Conservation (phyloP, 2,329 filamentous ascomycete species). For the Pestalotiopsis sp. region DNA sequence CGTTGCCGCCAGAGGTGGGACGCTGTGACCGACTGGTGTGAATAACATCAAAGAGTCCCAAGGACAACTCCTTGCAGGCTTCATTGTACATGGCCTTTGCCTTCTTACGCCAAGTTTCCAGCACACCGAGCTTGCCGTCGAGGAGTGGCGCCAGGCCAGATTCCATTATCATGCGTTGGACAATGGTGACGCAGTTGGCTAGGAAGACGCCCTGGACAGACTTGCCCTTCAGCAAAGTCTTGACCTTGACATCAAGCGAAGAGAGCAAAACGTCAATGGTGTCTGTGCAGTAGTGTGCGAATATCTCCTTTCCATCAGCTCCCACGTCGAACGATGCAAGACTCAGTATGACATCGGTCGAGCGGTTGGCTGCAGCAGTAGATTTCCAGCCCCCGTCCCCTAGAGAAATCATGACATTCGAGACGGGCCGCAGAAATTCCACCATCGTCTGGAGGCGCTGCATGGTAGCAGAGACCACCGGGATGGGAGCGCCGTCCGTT, state of each 20-base stretch:
- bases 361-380: constrained; percentile 49
- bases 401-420: constrained; percentile 87
- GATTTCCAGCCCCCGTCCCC: constrained; percentile 90
- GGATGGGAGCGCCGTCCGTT: constrained; percentile 75
- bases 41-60: constrained; percentile 85
- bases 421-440: constrained; percentile 81
- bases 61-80: constrained; percentile 85
- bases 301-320: constrained; percentile 84
- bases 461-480: constrained; percentile 83
- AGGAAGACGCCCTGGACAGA: constrained; percentile 84
- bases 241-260: constrained; percentile 75
- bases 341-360: constrained; percentile 68
- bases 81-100: constrained; percentile 81
- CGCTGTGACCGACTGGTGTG: constrained; percentile 80
- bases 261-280: constrained; percentile 81
- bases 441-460: constrained; percentile 84
- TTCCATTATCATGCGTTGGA: constrained; percentile 81
- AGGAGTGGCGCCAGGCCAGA: constrained; percentile 79
- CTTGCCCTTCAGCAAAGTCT: constrained; percentile 74
- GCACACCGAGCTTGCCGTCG: constrained; percentile 62
- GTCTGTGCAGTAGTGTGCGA: constrained; percentile 87
- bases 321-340: constrained; percentile 83
- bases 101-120: constrained; percentile 88
- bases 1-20: constrained; percentile 74
- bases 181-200: constrained; percentile 81